Base-by-base conservation (phyloP, 257 asterid genomes). In the Haberlea rhodopensis region DNA sequence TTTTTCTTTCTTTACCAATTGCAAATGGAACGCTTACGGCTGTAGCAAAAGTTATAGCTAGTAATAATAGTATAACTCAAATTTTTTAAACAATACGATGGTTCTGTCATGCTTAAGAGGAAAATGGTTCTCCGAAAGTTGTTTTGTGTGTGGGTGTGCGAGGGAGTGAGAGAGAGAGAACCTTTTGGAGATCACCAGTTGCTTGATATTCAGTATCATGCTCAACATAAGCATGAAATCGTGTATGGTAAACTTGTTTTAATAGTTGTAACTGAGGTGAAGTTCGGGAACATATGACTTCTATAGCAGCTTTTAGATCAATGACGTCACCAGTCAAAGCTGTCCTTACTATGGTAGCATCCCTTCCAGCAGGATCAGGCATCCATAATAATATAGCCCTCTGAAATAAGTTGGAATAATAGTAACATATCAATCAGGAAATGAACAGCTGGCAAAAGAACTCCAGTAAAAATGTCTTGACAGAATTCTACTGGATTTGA, bases 211-310 rank as follows among this genome's bases (percentile, higher is more conserved):
- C 89, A 46, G 90, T 86, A 65, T 94, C 97, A 25, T 80, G 87
- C 80, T 94, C 99, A 74, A 94, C 76, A 66, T 83, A 71, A 71
- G 78, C 71, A 69, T 83, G 78, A 57, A 85, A 87, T 46, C 71
- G 62, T 40, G 88, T 73, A 65, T 53, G 62, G 76, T 94, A 94
- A 21, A 87, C 49, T 74, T 86, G 99, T 53, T 90, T 94, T 45
- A 86, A 73, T 16, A 84, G 87, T 21, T 87, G 96, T 16, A 90
- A 70, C 74, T 94, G 99, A 15, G 97, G 28, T 26, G 97, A 70
- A 26, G 95, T 87, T 55, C 97, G 84, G 3, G 99, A 94, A 68
- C 96, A 94, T 72, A 94, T 80, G 1, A 94, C 90, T 86, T 94
- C 97, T 28, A 97, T 90, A 11, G 89, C 95, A 66, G 83, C 89